Evolutionary conservation across 805 yeast genomes (phyloP).

Genomic region (Wickerhamomyces mucosus): DNA sequence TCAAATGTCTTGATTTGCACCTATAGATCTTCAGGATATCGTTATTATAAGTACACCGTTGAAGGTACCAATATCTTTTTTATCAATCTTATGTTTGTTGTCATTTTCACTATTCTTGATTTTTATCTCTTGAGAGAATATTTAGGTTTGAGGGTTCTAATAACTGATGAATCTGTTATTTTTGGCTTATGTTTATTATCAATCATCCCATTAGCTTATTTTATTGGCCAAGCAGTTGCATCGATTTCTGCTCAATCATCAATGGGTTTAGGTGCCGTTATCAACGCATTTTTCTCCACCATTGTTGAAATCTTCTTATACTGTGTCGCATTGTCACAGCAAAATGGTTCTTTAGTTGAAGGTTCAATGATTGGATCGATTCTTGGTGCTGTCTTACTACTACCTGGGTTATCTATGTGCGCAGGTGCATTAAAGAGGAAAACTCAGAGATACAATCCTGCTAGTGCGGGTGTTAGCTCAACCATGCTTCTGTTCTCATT

Average conservation of each 20-base stretch:
- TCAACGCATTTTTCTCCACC: conserved; percentile 95
- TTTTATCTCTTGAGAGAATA: conserved; percentile 51
- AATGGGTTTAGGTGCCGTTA: conserved; percentile 98
- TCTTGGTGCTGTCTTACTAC: conserved; percentile 78
- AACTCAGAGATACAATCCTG: conserved; percentile 92
- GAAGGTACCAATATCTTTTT: conserved; percentile 94
- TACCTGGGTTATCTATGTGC: conserved; percentile 96
- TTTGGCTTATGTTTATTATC: conserved; percentile 74
- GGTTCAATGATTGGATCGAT: conserved; percentile 94
- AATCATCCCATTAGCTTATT: conserved; percentile 89
- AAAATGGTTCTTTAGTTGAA: conserved; percentile 84
- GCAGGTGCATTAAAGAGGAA: conserved; percentile 91
- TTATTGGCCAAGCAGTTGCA: conserved; percentile 99
- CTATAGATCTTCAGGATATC: conserved; percentile 84
- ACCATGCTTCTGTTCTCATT: conserved; percentile 90
- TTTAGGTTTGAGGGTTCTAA: conserved; percentile 21
- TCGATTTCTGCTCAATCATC: conserved; percentile 97
- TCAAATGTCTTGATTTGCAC: conserved; percentile 74
- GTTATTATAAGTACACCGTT: conserved; percentile 91
- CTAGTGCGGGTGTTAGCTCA: conserved; percentile 94
- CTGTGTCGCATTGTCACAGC: conserved; percentile 80
- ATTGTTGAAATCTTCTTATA: conserved; percentile 88
- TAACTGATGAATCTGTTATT: conserved; percentile 53
- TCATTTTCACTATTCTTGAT: conserved; percentile 74
- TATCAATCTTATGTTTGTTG: conserved; percentile 73